These are phyloP conservation scores for Colletotrichum sansevieriae DNA, from an alignment of 2,329 filamentous ascomycete genomes.

Conservation along the genomic window DNA sequence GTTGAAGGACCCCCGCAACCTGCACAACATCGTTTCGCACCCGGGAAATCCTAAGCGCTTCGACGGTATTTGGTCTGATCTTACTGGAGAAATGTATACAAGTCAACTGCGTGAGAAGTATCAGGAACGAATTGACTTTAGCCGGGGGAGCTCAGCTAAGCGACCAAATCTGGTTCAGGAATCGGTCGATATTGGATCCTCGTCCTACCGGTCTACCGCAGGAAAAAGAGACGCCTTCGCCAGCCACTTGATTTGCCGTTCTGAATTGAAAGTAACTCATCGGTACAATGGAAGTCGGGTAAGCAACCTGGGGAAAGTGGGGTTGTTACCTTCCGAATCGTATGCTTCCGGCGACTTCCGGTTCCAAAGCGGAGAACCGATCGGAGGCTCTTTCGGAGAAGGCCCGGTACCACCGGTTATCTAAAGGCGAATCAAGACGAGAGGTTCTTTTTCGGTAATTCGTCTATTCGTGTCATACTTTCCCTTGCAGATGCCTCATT, in stretches of 20 bases:
- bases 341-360: constrained; percentile 6
- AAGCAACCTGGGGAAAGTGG: constrained; percentile 1
- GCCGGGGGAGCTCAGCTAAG: neutral
- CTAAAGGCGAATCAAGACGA: neutral
- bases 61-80: neutral
- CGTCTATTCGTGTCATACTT: too few species aligned
- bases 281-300: constrained; percentile 10
- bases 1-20: constrained; percentile 29
- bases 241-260: too few species aligned
- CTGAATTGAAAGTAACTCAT: neutral
- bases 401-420: constrained; percentile 7
- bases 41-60: neutral
- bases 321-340: too few species aligned
- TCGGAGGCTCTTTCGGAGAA: neutral
- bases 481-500: too few species aligned
- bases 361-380: constrained; percentile 8
- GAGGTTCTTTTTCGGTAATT: too few species aligned
- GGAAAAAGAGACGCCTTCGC: too few species aligned
- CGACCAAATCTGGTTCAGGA: too few species aligned
- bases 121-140: constrained; percentile 4
- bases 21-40: constrained; percentile 12
- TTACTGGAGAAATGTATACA: neutral
- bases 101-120: neutral
- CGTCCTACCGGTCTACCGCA: too few species aligned
- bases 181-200: too few species aligned